Percentiles rank a stretch among this genome's conserved stretches.
Evolutionary conservation across 1,284 basidiomycete genomes (phyloP).

Genomic region (Fomes fomentarius): DNA sequence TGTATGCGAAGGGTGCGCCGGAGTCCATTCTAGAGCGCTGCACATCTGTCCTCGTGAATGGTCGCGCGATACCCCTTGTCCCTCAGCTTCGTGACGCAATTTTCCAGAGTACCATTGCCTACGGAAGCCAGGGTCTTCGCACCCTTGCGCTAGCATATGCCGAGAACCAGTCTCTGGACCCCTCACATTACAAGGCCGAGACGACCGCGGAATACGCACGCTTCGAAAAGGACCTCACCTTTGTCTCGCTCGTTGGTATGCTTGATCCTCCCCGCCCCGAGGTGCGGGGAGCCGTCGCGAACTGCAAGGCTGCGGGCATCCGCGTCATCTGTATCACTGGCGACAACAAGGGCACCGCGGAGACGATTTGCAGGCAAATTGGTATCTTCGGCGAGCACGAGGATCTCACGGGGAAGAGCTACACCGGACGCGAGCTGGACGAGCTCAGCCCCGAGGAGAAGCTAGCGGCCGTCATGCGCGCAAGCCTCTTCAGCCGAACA

Average conservation of each 20-base stretch:
- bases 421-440: slow-evolving; percentile 93
- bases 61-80: slow-evolving; percentile 62
- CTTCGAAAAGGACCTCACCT: slow-evolving; percentile 91
- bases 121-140: slow-evolving; percentile 84
- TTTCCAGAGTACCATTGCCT: slow-evolving; percentile 69
- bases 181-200: slow-evolving; percentile 79
- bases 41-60: slow-evolving; percentile 71
- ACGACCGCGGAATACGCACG: slow-evolving; percentile 81
- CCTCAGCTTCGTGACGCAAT: slow-evolving; percentile 63
- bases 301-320: slow-evolving; percentile 93
- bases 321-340: slow-evolving; percentile 98
- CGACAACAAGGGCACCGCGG: slow-evolving; percentile 97
- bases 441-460: slow-evolving; percentile 81
- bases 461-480: slow-evolving; percentile 82
- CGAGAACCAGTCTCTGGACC: slow-evolving; percentile 78
- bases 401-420: slow-evolving; percentile 89
- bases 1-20: slow-evolving; percentile 96
- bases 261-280: slow-evolving; percentile 97
- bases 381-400: slow-evolving; percentile 88
- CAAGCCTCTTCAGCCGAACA: slow-evolving; percentile 90
- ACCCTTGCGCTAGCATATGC: slow-evolving; percentile 92
- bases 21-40: slow-evolving; percentile 94
- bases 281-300: slow-evolving; percentile 84
- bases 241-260: slow-evolving; percentile 97
- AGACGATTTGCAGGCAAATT: slow-evolving; percentile 95